Evolutionary conservation across 192 early-diverging fungal species (phyloP).

Genomic region (Entomortierella lignicola): DNA sequence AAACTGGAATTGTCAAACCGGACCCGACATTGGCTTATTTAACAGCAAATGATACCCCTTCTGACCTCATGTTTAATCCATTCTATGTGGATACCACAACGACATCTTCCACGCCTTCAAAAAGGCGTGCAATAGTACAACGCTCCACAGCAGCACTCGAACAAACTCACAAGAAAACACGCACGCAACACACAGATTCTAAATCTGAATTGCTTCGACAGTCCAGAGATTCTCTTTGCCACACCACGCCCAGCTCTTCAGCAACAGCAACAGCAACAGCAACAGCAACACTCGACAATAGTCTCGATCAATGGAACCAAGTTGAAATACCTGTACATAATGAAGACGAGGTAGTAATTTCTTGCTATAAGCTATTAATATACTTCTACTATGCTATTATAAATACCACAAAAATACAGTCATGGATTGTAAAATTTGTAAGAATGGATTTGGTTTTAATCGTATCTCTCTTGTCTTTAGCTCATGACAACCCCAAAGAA

Average conservation of each 20-base stretch:
- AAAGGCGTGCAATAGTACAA: neutral
- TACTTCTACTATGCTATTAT: no score
- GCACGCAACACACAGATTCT: neutral
- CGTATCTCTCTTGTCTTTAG: neutral
- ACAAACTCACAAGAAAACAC: constrained; percentile 20
- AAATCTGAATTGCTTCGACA: neutral
- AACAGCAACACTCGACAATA: neutral
- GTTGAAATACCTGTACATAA: constrained; percentile 1
- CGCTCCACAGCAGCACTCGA: constrained; percentile 4
- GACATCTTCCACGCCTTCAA: neutral
- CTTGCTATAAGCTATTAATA: no score
- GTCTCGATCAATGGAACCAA: constrained; percentile 10
- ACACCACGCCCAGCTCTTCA: neutral
- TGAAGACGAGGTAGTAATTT: constrained; percentile 10
- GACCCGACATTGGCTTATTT: constrained; percentile 27
- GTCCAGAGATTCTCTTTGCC: constrained; percentile 1
- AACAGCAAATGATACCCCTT: constrained; percentile 24
- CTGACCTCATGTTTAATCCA: neutral
- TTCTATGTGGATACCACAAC: neutral
- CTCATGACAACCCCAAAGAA: neutral
- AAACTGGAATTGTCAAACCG: constrained; percentile 24
- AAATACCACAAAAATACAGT: no score
- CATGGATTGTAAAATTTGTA: no score
- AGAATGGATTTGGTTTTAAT: no score
- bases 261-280: no score